A percentile compares a stretch with the other conserved stretches of the same genome.
Conservation (phyloP, 768 basidiomycete genomes). For the Boletellus emodensis region DNA sequence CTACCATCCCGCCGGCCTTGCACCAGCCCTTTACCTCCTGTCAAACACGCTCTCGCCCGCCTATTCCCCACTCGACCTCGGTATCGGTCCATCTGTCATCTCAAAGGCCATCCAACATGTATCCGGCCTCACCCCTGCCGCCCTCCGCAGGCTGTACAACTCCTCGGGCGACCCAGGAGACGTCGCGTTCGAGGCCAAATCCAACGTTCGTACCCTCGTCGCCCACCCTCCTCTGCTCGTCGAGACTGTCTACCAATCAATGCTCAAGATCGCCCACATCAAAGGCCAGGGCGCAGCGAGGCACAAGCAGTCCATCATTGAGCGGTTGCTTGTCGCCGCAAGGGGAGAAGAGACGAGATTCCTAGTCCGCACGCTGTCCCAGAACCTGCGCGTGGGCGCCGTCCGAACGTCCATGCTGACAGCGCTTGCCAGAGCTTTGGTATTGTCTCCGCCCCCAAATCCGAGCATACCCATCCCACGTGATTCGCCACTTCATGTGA, state of each 20-base stretch:
- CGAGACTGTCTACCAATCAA: constrained; percentile 58
- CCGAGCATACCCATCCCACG: constrained; percentile 14
- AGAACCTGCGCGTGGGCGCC: constrained; percentile 83
- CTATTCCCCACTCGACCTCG: constrained; percentile 67
- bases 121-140: constrained; percentile 56
- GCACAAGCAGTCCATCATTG: constrained; percentile 72
- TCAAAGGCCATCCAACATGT: constrained; percentile 69
- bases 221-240: constrained; percentile 68
- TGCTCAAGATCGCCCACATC: constrained; percentile 61
- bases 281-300: constrained; percentile 76
- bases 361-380: constrained; percentile 67
- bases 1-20: constrained; percentile 64
- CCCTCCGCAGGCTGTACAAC: constrained; percentile 65
- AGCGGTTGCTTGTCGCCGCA: constrained; percentile 78
- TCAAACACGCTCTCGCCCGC: constrained; percentile 78
- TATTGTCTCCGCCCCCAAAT: constrained; percentile 46
- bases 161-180: constrained; percentile 81
- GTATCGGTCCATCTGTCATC: constrained; percentile 63
- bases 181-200: constrained; percentile 82
- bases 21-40: constrained; percentile 75
- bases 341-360: constrained; percentile 87
- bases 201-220: constrained; percentile 66
- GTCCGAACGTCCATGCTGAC: constrained; percentile 79
- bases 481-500: constrained; percentile 30
- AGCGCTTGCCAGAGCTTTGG: constrained; percentile 75